Evolutionary conservation across 192 early-diverging fungal species (phyloP).

Genomic region (Hyaloraphidium curvatum): DNA sequence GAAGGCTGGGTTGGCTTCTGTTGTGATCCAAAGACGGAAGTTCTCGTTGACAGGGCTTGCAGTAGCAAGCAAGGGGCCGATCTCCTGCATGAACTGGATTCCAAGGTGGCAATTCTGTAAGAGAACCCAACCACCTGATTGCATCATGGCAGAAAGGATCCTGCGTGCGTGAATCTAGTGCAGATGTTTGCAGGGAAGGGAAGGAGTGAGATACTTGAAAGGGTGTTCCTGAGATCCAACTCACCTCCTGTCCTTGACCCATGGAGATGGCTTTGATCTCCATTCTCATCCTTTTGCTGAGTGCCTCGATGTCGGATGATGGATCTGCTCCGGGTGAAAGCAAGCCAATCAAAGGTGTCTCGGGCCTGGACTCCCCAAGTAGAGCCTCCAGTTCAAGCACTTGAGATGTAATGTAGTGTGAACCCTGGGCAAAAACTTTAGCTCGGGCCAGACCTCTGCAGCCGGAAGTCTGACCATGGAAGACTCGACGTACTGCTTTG

Average conservation of each 20-base stretch:
- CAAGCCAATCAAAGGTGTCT: conserved; percentile 48
- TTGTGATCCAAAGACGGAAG: conserved; percentile 45
- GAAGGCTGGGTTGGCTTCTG: conserved; percentile 35
- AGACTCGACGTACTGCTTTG: conserved; percentile 39
- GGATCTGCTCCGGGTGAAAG: conserved; percentile 41
- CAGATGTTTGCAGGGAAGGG: too few species aligned
- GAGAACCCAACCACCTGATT: conserved; percentile 40
- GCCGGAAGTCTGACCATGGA: conserved; percentile 31
- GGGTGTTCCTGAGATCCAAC: too few species aligned
- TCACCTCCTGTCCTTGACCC: conserved; percentile 50
- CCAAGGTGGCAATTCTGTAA: conserved; percentile 47
- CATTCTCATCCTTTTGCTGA: conserved; percentile 38
- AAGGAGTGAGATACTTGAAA: too few species aligned
- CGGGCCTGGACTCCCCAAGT: conserved; percentile 32
- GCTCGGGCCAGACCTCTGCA: too few species aligned
- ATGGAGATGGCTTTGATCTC: conserved; percentile 51
- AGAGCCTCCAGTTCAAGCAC: conserved; percentile 40
- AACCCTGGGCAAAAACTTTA: too few species aligned
- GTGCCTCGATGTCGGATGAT: conserved; percentile 41
- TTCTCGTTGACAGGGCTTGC: conserved; percentile 39
- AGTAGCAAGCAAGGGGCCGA: conserved; percentile 30
- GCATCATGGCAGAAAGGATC: conserved; percentile 34
- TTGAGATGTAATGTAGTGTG: too few species aligned
- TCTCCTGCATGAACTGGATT: conserved; percentile 43
- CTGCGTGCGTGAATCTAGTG: conserved; percentile 41